A percentile compares a stretch with the other conserved stretches of the same genome.
Conservation (phyloP, 2,329 filamentous ascomycete genomes). For the Fusarium lyarnte region DNA sequence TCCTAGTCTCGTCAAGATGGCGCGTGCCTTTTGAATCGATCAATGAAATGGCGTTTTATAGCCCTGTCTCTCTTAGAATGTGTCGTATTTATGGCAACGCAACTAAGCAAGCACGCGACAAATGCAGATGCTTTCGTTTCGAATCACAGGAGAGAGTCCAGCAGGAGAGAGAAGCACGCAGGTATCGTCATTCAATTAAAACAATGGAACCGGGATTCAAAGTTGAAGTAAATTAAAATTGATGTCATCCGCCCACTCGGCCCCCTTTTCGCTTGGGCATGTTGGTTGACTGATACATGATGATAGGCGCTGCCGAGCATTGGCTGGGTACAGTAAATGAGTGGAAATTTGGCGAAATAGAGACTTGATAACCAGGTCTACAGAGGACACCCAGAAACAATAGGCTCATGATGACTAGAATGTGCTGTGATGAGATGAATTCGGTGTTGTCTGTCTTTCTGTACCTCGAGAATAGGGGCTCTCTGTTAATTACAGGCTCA, state of each 20-base stretch:
- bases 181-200: not conserved
- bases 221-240: slow-evolving; percentile 40
- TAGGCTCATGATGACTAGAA: not conserved
- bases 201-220: slow-evolving; percentile 3
- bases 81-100: not conserved
- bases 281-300: slow-evolving; percentile 15
- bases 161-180: not conserved
- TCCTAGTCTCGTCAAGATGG: not conserved
- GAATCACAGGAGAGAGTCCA: not conserved
- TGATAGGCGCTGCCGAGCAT: slow-evolving; percentile 39
- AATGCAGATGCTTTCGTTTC: not conserved
- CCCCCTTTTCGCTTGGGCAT: slow-evolving; percentile 34
- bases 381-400: not conserved
- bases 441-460: not conserved
- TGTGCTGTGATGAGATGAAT: not conserved
- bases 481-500: slow-evolving; percentile 14
- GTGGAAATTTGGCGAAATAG: slow-evolving; percentile 33
- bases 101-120: not conserved
- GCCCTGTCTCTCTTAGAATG: not conserved
- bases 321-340: slow-evolving; percentile 21
- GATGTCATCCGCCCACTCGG: slow-evolving; percentile 42
- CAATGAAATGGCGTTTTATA: not conserved
- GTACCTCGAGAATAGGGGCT: not conserved
- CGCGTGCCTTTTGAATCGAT: not conserved
- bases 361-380: not conserved